Percentiles rank a stretch among this genome's conserved stretches.
Evolutionary conservation across 768 basidiomycete species (phyloP).

Genomic region (Lepiota venenata): DNA sequence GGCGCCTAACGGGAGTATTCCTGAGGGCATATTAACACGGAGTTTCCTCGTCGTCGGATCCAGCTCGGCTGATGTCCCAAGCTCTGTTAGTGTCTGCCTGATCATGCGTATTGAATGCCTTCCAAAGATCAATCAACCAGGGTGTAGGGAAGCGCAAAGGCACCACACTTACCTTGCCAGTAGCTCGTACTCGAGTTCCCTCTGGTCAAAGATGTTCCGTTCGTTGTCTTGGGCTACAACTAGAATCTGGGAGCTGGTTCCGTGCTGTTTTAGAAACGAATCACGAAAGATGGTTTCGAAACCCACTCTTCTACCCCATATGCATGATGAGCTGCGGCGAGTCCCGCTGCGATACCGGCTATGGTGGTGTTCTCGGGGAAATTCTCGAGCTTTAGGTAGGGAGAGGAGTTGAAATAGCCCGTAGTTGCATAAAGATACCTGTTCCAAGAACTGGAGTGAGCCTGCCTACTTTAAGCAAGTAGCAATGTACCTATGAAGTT

Average conservation of each 20-base stretch:
- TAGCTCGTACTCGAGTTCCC: slow-evolving; percentile 83
- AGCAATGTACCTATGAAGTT: slow-evolving; percentile 67
- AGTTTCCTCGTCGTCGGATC: slow-evolving; percentile 35
- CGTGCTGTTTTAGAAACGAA: background rate
- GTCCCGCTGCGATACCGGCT: slow-evolving; percentile 64
- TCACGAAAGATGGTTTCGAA: background rate
- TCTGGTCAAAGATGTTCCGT: slow-evolving; percentile 94
- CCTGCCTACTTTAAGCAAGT: no score
- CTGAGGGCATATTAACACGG: slow-evolving; percentile 36
- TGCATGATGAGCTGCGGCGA: slow-evolving; percentile 76
- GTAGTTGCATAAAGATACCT: slow-evolving; percentile 72
- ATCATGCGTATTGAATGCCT: slow-evolving; percentile 76
- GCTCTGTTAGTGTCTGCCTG: slow-evolving; percentile 73
- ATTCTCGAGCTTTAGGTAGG: slow-evolving; percentile 47
- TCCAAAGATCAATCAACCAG: background rate
- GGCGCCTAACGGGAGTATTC: slow-evolving; percentile 26
- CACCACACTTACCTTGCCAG: slow-evolving; percentile 57
- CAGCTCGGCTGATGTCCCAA: slow-evolving; percentile 55
- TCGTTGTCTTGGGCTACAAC: slow-evolving; percentile 91
- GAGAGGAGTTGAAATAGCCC: slow-evolving; percentile 59
- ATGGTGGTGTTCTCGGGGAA: slow-evolving; percentile 76
- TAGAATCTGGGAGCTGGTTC: slow-evolving; percentile 51
- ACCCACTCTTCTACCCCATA: slow-evolving; percentile 57
- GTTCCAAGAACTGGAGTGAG: no score
- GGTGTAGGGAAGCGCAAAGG: background rate